A percentile compares a stretch with the other conserved stretches of the same genome.
These are phyloP conservation scores for Dryadomyces quercus-mongolicae DNA, from an alignment of 2,329 filamentous ascomycete species.

Conservation along the genomic window DNA sequence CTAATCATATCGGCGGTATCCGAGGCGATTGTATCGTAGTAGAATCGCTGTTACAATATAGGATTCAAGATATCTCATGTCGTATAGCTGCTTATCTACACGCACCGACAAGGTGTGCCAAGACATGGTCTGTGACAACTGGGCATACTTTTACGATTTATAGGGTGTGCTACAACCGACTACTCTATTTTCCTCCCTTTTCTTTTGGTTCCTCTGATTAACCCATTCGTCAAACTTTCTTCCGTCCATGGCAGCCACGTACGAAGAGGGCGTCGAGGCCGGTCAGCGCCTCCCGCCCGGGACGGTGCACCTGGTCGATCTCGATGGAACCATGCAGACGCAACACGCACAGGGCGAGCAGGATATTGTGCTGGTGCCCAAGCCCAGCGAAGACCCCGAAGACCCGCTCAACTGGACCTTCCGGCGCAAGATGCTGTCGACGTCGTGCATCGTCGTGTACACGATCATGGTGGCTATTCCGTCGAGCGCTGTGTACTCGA, in stretches of 20 bases:
- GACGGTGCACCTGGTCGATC: conserved; percentile 30
- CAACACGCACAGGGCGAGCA: conserved; percentile 19
- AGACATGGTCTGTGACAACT: neutral
- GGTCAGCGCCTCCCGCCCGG: conserved; percentile 18
- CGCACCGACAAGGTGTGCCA: too few relatives aligned
- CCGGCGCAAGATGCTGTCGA: conserved; percentile 20
- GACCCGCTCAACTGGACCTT: conserved; percentile 26
- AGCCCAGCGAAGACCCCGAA: conserved; percentile 22
- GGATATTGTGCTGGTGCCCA: conserved; percentile 28
- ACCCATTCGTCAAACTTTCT: neutral
- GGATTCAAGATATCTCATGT: too few relatives aligned
- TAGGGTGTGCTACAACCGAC: too few relatives aligned
- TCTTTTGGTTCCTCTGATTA: too few relatives aligned
- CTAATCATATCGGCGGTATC: too few relatives aligned
- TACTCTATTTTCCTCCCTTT: too few relatives aligned
- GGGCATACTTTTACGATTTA: too few relatives aligned
- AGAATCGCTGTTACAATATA: too few relatives aligned
- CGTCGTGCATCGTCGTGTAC: conserved; percentile 17
- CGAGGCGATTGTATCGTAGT: too few relatives aligned
- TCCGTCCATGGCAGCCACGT: neutral
- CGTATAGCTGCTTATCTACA: too few relatives aligned
- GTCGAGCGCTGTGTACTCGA: conserved; percentile 19
- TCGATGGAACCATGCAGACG: conserved; percentile 16
- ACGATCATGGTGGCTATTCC: conserved; percentile 33
- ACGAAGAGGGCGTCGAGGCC: conserved; percentile 2